Evolutionary conservation across 177 flowering plant species (phyloP).

Genomic region (Vitis hybrid): DNA sequence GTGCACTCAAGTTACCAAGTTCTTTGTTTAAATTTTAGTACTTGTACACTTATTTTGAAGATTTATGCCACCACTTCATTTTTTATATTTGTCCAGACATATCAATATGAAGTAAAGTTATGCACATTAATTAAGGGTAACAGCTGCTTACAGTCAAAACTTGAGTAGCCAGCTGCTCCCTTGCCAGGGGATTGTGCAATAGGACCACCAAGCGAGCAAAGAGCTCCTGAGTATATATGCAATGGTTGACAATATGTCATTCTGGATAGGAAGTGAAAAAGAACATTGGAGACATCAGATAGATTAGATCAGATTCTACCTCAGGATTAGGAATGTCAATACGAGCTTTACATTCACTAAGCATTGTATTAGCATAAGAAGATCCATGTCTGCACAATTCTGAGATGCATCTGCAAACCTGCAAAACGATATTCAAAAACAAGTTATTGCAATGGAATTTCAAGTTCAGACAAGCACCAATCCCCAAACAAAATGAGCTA

Average conservation of each 20-base stretch:
- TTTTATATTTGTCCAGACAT: too few species aligned
- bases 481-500: neutral
- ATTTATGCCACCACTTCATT: too few species aligned
- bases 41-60: too few species aligned
- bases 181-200: conserved; percentile 88
- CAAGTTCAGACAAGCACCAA: neutral
- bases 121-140: neutral
- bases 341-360: conserved; percentile 68
- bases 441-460: neutral
- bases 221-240: conserved; percentile 59
- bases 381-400: conserved; percentile 77
- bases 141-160: conserved; percentile 64
- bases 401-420: conserved; percentile 97
- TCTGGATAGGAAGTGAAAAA: neutral
- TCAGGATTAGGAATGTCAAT: conserved; percentile 82
- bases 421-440: conserved; percentile 9
- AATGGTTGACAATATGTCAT: conserved; percentile 1
- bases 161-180: conserved; percentile 84
- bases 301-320: conserved; percentile 36
- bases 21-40: too few species aligned
- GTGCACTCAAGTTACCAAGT: too few species aligned
- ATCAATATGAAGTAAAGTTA: neutral
- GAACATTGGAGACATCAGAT: neutral
- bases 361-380: conserved; percentile 42
- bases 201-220: conserved; percentile 91